Base-by-base conservation (phyloP, 768 basidiomycete genomes). In the Dacryopinax spathularia region DNA sequence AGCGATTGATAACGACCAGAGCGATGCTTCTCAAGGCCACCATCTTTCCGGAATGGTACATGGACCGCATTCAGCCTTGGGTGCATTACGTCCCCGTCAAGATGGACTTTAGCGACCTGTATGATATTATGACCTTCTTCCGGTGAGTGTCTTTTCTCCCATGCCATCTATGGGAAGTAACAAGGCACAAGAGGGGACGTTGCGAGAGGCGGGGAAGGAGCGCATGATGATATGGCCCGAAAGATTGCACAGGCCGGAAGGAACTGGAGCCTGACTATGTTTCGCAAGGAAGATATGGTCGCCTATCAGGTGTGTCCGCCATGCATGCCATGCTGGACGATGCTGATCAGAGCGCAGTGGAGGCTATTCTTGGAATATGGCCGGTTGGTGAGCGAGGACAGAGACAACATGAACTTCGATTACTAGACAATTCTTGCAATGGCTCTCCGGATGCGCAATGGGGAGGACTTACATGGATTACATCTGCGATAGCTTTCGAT, bases 281-380 rank as follows among this genome's bases (percentile, higher is more conserved):
- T 84, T 84, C 75, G 84, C 43, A 75, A 72, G 65, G 82, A 84
- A 66, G 85, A 86, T 68, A 69, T 85, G 73, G 75, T 75, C 5
- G 81, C 84, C 1, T 85, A 86, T 68, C 72, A 79, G 62, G 84
- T 81, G 67, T 74, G 84, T 3, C 48, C 10, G 25, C 5, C 31
- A 22, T 44, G 9, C 18, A 4, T 9, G 29, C 10, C 15, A 6
- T 41, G 39, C 5, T 18, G 18, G 6, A 41, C 7, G 7, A 41
- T 18, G 10, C 48, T 56, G 48, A 56, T 29, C 9, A 3, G 25
- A 56, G 3, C 6, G 13, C 48, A 56, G 48, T 56, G 48, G 48
- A 56, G 48, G 39, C 68, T 84, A 60, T 77, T 79, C 33, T 69
- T 84, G 35, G 84, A 83, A 71, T 84, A 81, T 67, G 77, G 78